A percentile compares a stretch with the other conserved stretches of the same genome.
phyloP scores from a whole-genome alignment of 176 grass and related monocot genomes.

The Ampelocalamus luodianensis region DNA sequence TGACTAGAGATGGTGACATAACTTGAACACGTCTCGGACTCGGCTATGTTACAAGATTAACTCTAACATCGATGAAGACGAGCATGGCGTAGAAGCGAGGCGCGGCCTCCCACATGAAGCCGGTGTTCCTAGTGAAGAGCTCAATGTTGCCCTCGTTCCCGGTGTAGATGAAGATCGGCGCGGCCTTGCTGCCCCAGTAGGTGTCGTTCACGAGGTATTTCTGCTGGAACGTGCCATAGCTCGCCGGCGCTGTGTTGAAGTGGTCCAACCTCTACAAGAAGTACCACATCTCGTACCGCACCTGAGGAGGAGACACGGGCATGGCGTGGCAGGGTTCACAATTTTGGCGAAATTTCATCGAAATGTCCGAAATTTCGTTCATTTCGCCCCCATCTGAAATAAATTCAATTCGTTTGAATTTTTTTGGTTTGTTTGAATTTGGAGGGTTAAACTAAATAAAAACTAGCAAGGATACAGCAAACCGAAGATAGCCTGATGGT shows the following conservation, averaged over 20 bases:
- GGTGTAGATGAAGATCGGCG: conserved; percentile 62
- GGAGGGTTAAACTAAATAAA: too few species aligned
- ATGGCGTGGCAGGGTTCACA: too few species aligned
- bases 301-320: not conserved
- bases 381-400: too few species aligned
- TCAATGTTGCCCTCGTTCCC: conserved; percentile 58
- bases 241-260: conserved; percentile 55
- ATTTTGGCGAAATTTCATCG: too few species aligned
- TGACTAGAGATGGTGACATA: too few species aligned
- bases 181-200: conserved; percentile 45
- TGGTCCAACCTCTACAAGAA: conserved; percentile 67
- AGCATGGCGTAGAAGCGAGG: conserved; percentile 56
- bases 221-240: conserved; percentile 60
- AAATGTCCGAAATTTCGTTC: too few species aligned
- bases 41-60: too few species aligned
- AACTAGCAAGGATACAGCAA: too few species aligned
- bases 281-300: conserved; percentile 50
- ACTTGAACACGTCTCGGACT: too few species aligned
- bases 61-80: conserved; percentile 57
- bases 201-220: conserved; percentile 62
- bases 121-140: conserved; percentile 54
- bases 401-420: too few species aligned
- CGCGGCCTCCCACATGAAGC: conserved; percentile 63
- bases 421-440: too few species aligned
- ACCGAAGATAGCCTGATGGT: too few species aligned